phyloP scores from a whole-genome alignment of 495 filamentous ascomycete genomes.

The Lasiosphaeria ovina region DNA sequence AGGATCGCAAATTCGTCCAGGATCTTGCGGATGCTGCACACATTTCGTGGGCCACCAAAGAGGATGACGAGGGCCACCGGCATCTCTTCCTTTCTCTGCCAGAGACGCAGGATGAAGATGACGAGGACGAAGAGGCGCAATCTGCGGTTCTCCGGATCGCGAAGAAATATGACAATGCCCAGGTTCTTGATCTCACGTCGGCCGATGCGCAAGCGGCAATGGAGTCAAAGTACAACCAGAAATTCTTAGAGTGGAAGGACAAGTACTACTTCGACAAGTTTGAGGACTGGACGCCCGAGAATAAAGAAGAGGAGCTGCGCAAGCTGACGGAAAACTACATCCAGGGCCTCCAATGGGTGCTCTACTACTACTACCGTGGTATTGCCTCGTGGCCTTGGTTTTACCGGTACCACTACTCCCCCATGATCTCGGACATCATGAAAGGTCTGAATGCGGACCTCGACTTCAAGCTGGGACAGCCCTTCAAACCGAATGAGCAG shows the following conservation, averaged over 20 bases:
- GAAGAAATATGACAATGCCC: constrained; percentile 85
- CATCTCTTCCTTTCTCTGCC: constrained; percentile 73
- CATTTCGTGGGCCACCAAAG: constrained; percentile 75
- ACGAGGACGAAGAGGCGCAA: constrained; percentile 80
- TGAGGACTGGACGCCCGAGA: constrained; percentile 72
- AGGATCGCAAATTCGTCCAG: constrained; percentile 88
- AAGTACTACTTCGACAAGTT: constrained; percentile 90
- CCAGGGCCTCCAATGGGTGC: constrained; percentile 95
- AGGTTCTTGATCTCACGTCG: constrained; percentile 73
- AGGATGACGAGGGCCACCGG: constrained; percentile 74
- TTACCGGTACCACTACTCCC: constrained; percentile 93
- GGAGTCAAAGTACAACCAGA: constrained; percentile 78
- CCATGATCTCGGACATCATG: constrained; percentile 87
- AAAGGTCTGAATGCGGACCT: constrained; percentile 84
- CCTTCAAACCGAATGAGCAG: constrained; percentile 93
- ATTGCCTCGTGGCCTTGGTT: constrained; percentile 99
- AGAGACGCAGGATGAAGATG: constrained; percentile 48
- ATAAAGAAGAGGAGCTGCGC: constrained; percentile 72
- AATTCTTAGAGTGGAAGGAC: constrained; percentile 89
- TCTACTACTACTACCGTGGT: constrained; percentile 96
- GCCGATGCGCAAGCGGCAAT: constrained; percentile 74
- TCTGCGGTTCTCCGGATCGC: constrained; percentile 80
- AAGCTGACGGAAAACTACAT: constrained; percentile 94
- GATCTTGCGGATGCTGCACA: constrained; percentile 80
- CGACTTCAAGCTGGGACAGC: constrained; percentile 88